Percentiles rank a stretch among this genome's conserved stretches.
These are phyloP conservation scores for Gracilaria domingensis DNA, from an alignment of 23 red algal genomes.

Conservation along the genomic window DNA sequence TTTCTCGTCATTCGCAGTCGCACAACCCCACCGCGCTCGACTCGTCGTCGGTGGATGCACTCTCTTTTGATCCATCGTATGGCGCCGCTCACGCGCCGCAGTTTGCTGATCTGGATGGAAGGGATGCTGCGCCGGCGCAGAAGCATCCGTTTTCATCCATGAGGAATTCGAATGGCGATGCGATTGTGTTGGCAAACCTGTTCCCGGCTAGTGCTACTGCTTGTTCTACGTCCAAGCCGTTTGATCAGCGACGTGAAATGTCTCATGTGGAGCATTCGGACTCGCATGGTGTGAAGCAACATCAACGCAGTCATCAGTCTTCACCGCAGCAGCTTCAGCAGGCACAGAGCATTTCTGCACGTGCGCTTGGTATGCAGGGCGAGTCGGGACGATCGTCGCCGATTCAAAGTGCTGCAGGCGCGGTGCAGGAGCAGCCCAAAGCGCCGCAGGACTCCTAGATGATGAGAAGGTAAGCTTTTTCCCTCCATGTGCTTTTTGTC, in stretches of 20 bases:
- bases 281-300: background rate
- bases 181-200: slow-evolving; percentile 13
- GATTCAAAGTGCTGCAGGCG: too few relatives aligned
- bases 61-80: background rate
- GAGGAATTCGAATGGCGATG: slow-evolving; percentile 6
- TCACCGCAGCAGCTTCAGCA: background rate
- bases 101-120: slow-evolving; percentile 1
- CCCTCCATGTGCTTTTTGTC: slow-evolving; percentile 2
- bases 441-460: background rate
- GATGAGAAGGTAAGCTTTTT: slow-evolving; percentile 26
- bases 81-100: background rate
- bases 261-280: slow-evolving; percentile 1
- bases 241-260: slow-evolving; percentile 13
- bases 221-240: background rate
- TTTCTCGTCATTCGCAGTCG: slow-evolving; percentile 9
- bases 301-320: background rate
- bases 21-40: background rate
- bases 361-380: too few relatives aligned
- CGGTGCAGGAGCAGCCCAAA: slow-evolving; percentile 2
- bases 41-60: background rate
- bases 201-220: slow-evolving; percentile 4
- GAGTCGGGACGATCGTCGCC: slow-evolving; percentile 3
- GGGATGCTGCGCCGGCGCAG: background rate
- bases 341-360: background rate
- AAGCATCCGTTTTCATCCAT: slow-evolving; percentile 19